Percentiles rank a stretch among this genome's conserved stretches.
These are phyloP conservation scores for Fusarium falciforme DNA, from an alignment of 2,329 filamentous ascomycete genomes.

Conservation along the genomic window DNA sequence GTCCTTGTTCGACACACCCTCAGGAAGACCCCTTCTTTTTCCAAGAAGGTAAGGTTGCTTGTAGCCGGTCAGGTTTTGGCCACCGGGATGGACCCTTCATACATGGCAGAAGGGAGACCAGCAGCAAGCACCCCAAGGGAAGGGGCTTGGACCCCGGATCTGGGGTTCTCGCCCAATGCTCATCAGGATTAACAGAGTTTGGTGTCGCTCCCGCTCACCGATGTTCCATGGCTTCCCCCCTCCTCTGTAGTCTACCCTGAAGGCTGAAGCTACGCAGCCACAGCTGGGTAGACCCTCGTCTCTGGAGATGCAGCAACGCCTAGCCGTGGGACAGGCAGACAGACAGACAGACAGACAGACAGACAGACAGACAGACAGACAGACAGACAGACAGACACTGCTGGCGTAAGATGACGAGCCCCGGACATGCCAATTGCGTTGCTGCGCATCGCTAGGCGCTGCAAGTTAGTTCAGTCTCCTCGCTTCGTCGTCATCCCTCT, in stretches of 20 bases:
- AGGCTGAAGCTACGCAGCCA: slow-evolving; percentile 10
- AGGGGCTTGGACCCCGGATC: slow-evolving; percentile 11
- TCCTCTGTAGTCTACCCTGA: slow-evolving; percentile 1
- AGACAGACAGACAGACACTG: not conserved
- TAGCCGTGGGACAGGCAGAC: not conserved
- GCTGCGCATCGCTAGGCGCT: slow-evolving; percentile 17
- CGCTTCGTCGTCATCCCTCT: slow-evolving; percentile 12
- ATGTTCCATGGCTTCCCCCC: slow-evolving; percentile 21
- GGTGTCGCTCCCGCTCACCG: slow-evolving; percentile 22
- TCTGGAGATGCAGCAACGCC: not conserved
- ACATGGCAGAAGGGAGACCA: slow-evolving; percentile 12
- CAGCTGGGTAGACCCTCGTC: not conserved
- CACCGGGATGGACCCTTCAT: slow-evolving; percentile 31
- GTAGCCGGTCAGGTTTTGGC: slow-evolving; percentile 14
- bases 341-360: not conserved
- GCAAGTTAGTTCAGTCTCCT: slow-evolving; percentile 20
- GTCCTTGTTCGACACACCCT: slow-evolving; percentile 10
- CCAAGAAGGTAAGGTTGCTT: not conserved
- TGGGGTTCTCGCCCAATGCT: not conserved
- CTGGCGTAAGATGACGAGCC: slow-evolving; percentile 21
- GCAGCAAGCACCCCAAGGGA: not conserved
- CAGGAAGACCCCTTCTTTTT: not conserved
- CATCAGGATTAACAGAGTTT: not conserved
- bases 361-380: not conserved
- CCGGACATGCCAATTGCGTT: slow-evolving; percentile 16